Percentiles rank a stretch among this genome's conserved stretches.
Conservation (phyloP, 192 early-diverging fungal genomes). For the Coemansia sp. region DNA sequence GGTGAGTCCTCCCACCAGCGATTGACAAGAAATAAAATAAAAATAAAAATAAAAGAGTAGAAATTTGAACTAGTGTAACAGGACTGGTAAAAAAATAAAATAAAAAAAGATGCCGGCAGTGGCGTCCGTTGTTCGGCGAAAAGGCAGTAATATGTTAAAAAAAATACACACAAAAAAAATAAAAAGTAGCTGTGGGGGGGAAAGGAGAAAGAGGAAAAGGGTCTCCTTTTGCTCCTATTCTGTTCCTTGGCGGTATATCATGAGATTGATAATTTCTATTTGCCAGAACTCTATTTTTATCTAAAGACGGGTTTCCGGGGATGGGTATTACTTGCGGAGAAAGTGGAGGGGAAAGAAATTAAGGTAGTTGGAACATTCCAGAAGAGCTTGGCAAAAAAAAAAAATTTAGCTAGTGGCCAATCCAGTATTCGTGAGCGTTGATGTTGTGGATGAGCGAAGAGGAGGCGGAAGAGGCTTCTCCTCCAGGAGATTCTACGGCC, state of each 20-base stretch:
- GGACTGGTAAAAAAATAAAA: no score
- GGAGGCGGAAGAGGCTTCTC: neutral
- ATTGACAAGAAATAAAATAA: neutral
- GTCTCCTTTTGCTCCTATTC: neutral
- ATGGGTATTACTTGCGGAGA: conserved; percentile 7
- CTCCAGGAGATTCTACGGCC: conserved; percentile 55
- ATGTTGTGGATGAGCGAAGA: conserved; percentile 44
- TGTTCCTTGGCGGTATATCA: neutral
- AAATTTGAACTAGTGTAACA: neutral
- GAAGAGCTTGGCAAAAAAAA: neutral
- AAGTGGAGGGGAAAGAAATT: neutral
- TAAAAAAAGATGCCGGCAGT: neutral
- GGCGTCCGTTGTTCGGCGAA: conserved; percentile 1
- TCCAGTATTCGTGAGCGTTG: conserved; percentile 38
- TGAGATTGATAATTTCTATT: neutral
- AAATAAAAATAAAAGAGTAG: neutral
- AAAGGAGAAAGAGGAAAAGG: neutral
- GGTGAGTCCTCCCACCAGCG: neutral
- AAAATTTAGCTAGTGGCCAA: conserved; percentile 27
- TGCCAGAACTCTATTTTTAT: neutral
- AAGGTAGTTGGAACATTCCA: neutral
- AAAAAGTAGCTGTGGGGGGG: neutral
- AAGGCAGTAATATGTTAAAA: neutral
- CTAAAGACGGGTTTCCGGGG: neutral
- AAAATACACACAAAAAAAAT: conserved; percentile 7